Percentiles rank a stretch among this genome's conserved stretches.
phyloP scores from a whole-genome alignment of 352 stramenopile genomes.

The Saprolegnia diclina region DNA sequence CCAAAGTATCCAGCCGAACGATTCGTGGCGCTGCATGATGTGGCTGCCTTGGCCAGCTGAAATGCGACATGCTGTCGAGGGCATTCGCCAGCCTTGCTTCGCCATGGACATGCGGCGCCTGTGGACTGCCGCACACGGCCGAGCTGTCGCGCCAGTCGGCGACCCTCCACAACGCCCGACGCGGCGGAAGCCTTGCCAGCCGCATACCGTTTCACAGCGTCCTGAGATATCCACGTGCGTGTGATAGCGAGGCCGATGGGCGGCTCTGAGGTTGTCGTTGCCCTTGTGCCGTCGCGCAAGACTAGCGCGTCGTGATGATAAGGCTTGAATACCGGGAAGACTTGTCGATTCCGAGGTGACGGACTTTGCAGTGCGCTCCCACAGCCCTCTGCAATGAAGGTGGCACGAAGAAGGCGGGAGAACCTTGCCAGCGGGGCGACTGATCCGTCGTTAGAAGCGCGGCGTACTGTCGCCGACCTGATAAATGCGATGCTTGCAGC shows the following conservation, averaged over 20 bases:
- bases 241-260: no score
- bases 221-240: not conserved
- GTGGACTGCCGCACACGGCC: not conserved
- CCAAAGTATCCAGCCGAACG: slow-evolving; percentile 14
- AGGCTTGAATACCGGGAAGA: no score
- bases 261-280: no score
- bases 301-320: no score
- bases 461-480: not conserved
- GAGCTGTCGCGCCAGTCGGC: not conserved
- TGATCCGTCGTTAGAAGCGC: slow-evolving; percentile 19
- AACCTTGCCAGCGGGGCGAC: not conserved
- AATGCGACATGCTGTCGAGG: slow-evolving; percentile 14
- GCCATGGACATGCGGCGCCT: not conserved
- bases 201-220: no score
- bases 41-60: slow-evolving; percentile 18
- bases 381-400: not conserved
- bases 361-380: not conserved
- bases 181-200: not conserved
- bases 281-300: no score
- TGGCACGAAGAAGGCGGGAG: not conserved
- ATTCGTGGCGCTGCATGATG: slow-evolving; percentile 14
- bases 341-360: no score
- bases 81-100: not conserved
- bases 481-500: not conserved
- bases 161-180: not conserved